Base-by-base conservation (phyloP, 2,329 filamentous ascomycete genomes). In the Xylariaceae sp. region DNA sequence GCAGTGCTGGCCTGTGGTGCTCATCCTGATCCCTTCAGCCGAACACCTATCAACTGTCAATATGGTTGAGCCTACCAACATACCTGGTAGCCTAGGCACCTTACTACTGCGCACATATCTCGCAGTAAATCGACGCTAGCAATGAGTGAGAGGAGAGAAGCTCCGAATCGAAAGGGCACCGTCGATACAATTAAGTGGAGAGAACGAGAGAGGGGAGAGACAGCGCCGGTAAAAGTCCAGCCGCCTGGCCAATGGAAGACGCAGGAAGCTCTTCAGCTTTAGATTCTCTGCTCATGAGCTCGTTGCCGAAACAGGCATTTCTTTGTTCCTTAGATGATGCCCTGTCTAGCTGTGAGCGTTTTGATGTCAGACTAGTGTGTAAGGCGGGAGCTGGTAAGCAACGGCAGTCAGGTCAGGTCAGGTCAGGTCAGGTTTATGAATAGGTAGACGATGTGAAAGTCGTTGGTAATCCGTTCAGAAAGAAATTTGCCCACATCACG, bases 211-310 rank as follows among this genome's bases (percentile, higher is more conserved):
- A 30, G 23, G 23, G 23, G 23, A 30, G 23, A 30, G 23, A 30
- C 23, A 42, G 37, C 37, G 37, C 52, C 52, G 34, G 17, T 23
- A 51, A 57, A 30, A 42, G 30, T 55, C 34, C 57, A 44, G 52
- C 45, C 48, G 15, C 55, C 54, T 57, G 51, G 7, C 57, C 56
- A 62, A 60, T 58, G 18, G 53, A 15, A 56, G 50, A 56, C 13
- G 37, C 17, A 54, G 18, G 37, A 50, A 42, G 56, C 54, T 23
- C 51, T 60, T 62, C 62, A 64, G 62, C 62, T 50, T 57, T 30
- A 30, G 5, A 30, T 30, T 30, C 23, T 30, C 23, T 30, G 23
- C 23, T 30, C 23, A 30, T 30, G 23, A 30, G 23, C 23, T 30
- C 23, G 23, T 30, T 30, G 23, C 23, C 23, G 23, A 30, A 30